Evolutionary conservation across 78 protist species (phyloP).

Genomic region (Dictyostelium capitatum): DNA sequence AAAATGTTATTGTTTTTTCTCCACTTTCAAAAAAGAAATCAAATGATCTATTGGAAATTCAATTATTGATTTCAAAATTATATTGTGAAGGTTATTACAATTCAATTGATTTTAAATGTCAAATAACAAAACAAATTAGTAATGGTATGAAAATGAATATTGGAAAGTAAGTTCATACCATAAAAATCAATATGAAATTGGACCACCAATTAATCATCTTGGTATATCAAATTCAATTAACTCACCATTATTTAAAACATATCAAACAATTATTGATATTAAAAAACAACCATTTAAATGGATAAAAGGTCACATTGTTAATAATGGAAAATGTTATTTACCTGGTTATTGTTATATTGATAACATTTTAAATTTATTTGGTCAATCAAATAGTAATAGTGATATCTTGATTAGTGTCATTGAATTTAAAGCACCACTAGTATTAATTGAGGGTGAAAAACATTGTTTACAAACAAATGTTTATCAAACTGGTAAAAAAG

Average conservation of each 20-base stretch:
- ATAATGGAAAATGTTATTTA: constrained; percentile 29
- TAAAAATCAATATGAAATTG: too few species aligned
- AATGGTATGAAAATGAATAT: too few species aligned
- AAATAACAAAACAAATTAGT: too few species aligned
- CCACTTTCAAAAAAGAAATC: too few species aligned
- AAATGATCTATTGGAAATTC: too few species aligned
- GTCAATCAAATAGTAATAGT: not conserved
- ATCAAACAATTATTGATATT: constrained; percentile 33
- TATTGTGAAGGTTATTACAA: too few species aligned
- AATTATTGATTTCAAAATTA: too few species aligned
- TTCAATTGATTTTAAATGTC: too few species aligned
- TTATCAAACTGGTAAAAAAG: not conserved
- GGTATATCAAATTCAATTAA: not conserved
- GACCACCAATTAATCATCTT: constrained; percentile 12
- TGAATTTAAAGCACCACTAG: constrained; percentile 15
- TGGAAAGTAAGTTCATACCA: too few species aligned
- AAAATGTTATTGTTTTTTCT: too few species aligned
- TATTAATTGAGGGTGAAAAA: not conserved
- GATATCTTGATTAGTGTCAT: not conserved
- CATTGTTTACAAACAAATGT: not conserved
- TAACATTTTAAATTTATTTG: too few species aligned
- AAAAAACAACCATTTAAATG: constrained; percentile 10
- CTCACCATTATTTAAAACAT: constrained; percentile 2
- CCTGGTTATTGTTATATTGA: constrained; percentile 67
- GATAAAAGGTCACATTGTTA: constrained; percentile 56